These are phyloP conservation scores for Aspergillus floridensis DNA, from an alignment of 2,329 filamentous ascomycete species.

Conservation along the genomic window DNA sequence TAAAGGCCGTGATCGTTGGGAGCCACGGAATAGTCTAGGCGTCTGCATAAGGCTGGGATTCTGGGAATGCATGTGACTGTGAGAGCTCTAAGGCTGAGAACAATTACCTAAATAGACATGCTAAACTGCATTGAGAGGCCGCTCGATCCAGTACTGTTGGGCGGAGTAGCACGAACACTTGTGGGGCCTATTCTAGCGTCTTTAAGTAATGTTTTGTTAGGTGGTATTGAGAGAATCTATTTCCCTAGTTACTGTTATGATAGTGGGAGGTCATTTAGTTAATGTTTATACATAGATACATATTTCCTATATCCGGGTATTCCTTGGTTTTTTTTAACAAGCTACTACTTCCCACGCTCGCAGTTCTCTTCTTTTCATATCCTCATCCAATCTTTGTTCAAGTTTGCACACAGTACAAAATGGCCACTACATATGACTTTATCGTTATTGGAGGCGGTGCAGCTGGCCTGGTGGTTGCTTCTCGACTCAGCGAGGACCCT, in stretches of 20 bases:
- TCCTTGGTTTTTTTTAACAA: neutral
- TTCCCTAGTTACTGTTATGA: constrained; percentile 4
- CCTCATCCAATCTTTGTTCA: neutral
- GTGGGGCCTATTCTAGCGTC: neutral
- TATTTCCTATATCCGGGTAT: neutral
- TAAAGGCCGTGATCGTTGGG: neutral
- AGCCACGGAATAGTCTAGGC: neutral
- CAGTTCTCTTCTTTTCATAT: neutral
- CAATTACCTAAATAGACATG: no score
- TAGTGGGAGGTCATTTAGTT: no score
- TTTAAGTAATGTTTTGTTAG: neutral
- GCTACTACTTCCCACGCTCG: neutral
- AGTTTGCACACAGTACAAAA: constrained; percentile 1
- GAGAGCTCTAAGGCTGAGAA: no score
- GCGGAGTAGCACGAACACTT: constrained; percentile 3
- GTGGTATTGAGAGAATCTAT: constrained; percentile 1
- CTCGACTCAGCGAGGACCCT: constrained; percentile 11
- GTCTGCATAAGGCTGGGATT: neutral
- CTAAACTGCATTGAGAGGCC: constrained; percentile 3
- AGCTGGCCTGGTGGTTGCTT: constrained; percentile 8
- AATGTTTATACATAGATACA: neutral
- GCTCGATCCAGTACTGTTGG: constrained; percentile 1
- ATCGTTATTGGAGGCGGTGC: constrained; percentile 9
- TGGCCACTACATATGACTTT: constrained; percentile 9
- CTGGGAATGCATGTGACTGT: no score